Percentiles rank a stretch among this genome's conserved stretches.
Evolutionary conservation across 2,329 filamentous ascomycete genomes (phyloP).

Genomic region (Aspergillus unguis): DNA sequence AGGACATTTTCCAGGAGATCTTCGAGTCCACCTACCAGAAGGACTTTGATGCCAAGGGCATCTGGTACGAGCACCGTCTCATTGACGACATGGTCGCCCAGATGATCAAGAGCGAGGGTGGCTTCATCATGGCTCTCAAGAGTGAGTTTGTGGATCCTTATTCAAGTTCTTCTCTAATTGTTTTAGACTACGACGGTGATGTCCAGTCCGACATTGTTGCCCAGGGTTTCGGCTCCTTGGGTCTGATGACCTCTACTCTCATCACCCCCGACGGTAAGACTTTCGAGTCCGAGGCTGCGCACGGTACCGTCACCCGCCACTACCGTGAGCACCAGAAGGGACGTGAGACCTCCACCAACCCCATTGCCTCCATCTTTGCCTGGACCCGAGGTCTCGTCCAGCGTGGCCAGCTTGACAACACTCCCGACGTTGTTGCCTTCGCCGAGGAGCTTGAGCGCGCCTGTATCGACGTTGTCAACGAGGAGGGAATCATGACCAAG

Average conservation of each 20-base stretch:
- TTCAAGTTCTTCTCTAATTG: background rate
- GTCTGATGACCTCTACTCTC: slow-evolving; percentile 96
- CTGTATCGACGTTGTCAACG: slow-evolving; percentile 88
- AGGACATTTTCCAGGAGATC: slow-evolving; percentile 98
- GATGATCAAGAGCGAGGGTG: slow-evolving; percentile 98
- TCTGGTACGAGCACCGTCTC: slow-evolving; percentile 99
- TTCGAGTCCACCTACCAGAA: slow-evolving; percentile 84
- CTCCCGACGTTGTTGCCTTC: slow-evolving; percentile 87
- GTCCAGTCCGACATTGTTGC: slow-evolving; percentile 98
- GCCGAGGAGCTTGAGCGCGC: slow-evolving; percentile 89
- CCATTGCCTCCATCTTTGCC: slow-evolving; percentile 97
- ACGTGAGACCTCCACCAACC: slow-evolving; percentile 95
- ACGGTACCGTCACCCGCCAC: slow-evolving; percentile 97
- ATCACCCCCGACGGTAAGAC: slow-evolving; percentile 96
- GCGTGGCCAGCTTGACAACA: slow-evolving; percentile 87
- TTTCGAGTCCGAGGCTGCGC: slow-evolving; percentile 95
- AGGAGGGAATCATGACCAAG: slow-evolving; percentile 98
- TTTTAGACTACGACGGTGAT: slow-evolving; percentile 91
- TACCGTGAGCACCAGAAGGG: slow-evolving; percentile 99
- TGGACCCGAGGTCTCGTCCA: slow-evolving; percentile 95
- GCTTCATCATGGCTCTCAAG: slow-evolving; percentile 97
- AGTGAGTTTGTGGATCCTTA: slow-evolving; percentile 57
- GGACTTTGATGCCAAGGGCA: slow-evolving; percentile 83
- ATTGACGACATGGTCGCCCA: slow-evolving; percentile 99
- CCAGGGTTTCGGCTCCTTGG: slow-evolving; percentile 95